Evolutionary conservation across 768 basidiomycete species (phyloP).

Genomic region (Russula sp.): DNA sequence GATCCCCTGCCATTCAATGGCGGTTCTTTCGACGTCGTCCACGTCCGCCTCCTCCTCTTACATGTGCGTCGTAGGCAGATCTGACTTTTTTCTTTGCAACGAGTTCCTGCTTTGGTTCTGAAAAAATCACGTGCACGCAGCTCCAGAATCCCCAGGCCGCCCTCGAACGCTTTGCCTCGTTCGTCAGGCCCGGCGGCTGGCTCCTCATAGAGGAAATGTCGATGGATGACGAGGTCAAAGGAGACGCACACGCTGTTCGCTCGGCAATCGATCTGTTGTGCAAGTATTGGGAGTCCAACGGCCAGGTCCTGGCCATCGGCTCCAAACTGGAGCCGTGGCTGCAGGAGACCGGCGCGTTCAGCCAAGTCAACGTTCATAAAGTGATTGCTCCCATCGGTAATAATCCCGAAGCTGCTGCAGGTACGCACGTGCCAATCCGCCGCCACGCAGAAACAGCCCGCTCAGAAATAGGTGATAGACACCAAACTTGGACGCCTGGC

Average conservation of each 20-base stretch:
- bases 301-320: background rate
- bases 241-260: background rate
- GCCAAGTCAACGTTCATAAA: constrained; percentile 14
- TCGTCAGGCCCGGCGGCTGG: constrained; percentile 28
- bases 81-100: no score
- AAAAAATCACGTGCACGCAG: background rate
- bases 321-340: background rate
- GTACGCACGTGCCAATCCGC: background rate
- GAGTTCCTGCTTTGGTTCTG: background rate
- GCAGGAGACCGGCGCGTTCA: background rate
- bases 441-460: no score
- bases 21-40: constrained; percentile 26
- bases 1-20: constrained; percentile 24
- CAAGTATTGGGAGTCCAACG: constrained; percentile 12
- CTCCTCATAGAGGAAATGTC: constrained; percentile 27
- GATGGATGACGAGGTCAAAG: background rate
- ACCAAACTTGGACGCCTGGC: background rate
- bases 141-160: constrained; percentile 23
- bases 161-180: constrained; percentile 21
- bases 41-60: constrained; percentile 26
- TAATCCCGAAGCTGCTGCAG: background rate
- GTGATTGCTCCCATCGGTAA: background rate
- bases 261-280: background rate
- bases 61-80: constrained; percentile 20
- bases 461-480: background rate